Evolutionary conservation across 495 filamentous ascomycete species (phyloP).

Genomic region (Neurospora tetrasperma): DNA sequence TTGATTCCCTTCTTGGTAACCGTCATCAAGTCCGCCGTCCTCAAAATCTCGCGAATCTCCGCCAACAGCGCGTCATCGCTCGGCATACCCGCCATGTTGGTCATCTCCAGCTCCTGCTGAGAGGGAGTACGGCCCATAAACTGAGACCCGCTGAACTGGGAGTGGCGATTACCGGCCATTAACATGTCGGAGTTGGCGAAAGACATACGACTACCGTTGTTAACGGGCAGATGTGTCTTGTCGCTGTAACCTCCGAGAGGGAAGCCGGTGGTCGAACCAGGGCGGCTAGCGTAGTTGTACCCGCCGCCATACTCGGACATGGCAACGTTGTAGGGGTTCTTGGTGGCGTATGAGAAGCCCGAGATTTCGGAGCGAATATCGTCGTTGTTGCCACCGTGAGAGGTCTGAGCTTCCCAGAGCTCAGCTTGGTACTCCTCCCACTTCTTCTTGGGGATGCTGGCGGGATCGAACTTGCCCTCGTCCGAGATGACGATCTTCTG

Average conservation of each 20-base stretch:
- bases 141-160: slow-evolving; percentile 40
- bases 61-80: slow-evolving; percentile 81
- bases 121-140: slow-evolving; percentile 38
- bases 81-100: slow-evolving; percentile 58
- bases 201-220: slow-evolving; percentile 51
- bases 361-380: slow-evolving; percentile 82
- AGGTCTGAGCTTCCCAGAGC: slow-evolving; percentile 86
- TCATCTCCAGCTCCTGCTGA: slow-evolving; percentile 56
- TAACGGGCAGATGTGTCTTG: slow-evolving; percentile 27
- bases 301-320: slow-evolving; percentile 51
- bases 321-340: slow-evolving; percentile 37
- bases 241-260: slow-evolving; percentile 11
- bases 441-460: slow-evolving; percentile 87
- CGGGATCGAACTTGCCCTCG: slow-evolving; percentile 96
- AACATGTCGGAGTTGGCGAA: slow-evolving; percentile 66
- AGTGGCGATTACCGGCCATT: slow-evolving; percentile 24
- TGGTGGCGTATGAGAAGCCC: slow-evolving; percentile 85
- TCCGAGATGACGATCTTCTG: slow-evolving; percentile 89
- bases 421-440: slow-evolving; percentile 99
- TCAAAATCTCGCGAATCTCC: slow-evolving; percentile 88
- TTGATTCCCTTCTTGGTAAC: slow-evolving; percentile 99
- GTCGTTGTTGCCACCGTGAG: slow-evolving; percentile 37
- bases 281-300: slow-evolving; percentile 42
- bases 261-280: slow-evolving; percentile 63
- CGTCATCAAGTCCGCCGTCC: slow-evolving; percentile 88